Evolutionary conservation across 768 basidiomycete genomes (phyloP), one percentile per base, ranked within the genome.

Genomic region (Amylocystis lapponica): DNA sequence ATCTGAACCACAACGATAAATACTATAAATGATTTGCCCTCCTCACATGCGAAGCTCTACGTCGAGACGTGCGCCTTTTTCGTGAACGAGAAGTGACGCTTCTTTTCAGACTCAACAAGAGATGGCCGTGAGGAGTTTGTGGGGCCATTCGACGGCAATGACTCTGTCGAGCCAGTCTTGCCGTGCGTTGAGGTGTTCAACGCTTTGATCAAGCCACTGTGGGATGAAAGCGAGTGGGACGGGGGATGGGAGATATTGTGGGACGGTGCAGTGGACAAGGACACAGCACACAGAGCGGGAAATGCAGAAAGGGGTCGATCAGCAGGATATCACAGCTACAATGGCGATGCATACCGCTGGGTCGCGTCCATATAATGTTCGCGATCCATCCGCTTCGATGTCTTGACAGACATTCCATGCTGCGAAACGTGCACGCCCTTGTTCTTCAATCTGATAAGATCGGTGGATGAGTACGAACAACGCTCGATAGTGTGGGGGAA

Each of bases 351-450:
- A 34, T 43, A 83, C 84, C 84, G 66, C 55, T 86, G 85, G 13
- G 83, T 86, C 6, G 83, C 81, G 53, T 86, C 83, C 3, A 86
- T 65, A 47, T 86, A 86, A 31, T 75, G 71, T 41, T 82, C 76
- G 30, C 79, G 67, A 47, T 78, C 76, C 48, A 81, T 72, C 5
- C 72, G 69, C 46, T 70, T 74, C 17, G 69, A 58, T 1, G 83
- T 86, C 62, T 83, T 84, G 32, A 87, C 67, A 0, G 81, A 74
- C 11, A 86, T 68, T 3, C 85, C 85, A 3, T 66, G 64, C n/a
- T 68, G 60, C 1, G 81, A 78, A 35, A 86, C 60, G 23, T 76
- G 62, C 37, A 79, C 63, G 7, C 84, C 84, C 47, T 66, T 70
- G 9, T 64, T 63, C 58, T 80, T 77, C 36, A 86, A 63, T 35